Evolutionary conservation across 176 grass and related monocot genomes (phyloP).

Genomic region (Musa itinerans): DNA sequence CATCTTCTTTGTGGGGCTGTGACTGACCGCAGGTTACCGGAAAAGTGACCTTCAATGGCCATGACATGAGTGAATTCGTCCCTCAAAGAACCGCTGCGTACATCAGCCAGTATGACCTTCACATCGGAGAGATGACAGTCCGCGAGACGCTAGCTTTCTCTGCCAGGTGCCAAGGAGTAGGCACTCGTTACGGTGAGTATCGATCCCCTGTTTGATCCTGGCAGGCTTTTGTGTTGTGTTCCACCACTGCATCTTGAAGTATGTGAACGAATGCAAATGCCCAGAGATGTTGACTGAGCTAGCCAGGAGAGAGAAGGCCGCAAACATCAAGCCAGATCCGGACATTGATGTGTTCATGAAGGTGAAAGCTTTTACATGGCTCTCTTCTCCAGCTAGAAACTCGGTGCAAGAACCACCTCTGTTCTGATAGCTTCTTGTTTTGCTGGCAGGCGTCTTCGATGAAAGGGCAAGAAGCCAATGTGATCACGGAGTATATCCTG

Average conservation of each 20-base stretch:
- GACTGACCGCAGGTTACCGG: conserved; percentile 33
- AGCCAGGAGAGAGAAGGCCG: conserved; percentile 70
- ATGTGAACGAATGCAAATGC: background rate
- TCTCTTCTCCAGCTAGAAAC: background rate
- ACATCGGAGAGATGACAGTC: conserved; percentile 75
- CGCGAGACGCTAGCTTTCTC: conserved; percentile 68
- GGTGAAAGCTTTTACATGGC: background rate
- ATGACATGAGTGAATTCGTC: conserved; percentile 65
- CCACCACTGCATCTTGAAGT: background rate
- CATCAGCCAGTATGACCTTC: conserved; percentile 65
- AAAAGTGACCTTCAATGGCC: conserved; percentile 60
- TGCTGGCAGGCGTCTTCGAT: background rate
- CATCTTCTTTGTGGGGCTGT: no score
- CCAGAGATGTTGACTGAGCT: conserved; percentile 77
- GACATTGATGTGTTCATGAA: conserved; percentile 83
- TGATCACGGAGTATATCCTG: conserved; percentile 1
- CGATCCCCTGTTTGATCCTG: background rate
- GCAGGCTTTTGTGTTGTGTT: background rate
- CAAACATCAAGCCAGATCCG: conserved; percentile 79
- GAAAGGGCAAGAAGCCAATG: conserved; percentile 1
- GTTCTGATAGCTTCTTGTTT: background rate
- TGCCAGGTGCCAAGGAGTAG: conserved; percentile 55
- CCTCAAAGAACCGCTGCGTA: conserved; percentile 59
- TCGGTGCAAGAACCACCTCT: background rate
- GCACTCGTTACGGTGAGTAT: conserved; percentile 55